These are phyloP conservation scores for Sphagnurus paluster DNA, from an alignment of 1,284 basidiomycete species.

Conservation along the genomic window DNA sequence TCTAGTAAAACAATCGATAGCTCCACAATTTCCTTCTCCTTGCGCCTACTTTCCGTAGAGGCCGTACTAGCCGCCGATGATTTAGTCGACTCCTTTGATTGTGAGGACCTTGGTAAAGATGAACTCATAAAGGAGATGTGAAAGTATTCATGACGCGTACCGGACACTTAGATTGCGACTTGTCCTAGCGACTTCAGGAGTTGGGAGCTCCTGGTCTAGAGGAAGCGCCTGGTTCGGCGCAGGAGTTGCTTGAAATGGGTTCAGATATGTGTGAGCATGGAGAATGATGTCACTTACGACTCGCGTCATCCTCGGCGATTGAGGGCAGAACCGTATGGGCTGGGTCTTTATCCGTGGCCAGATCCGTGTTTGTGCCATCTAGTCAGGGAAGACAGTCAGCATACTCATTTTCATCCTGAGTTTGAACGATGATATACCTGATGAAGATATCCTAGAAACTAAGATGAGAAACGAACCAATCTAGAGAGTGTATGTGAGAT, in stretches of 20 bases:
- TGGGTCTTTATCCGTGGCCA: background rate
- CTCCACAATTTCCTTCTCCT: slow-evolving; percentile 25
- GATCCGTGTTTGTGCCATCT: slow-evolving; percentile 3
- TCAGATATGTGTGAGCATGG: background rate
- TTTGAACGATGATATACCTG: background rate
- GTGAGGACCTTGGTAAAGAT: slow-evolving; percentile 10
- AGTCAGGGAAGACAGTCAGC: background rate
- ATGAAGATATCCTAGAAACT: slow-evolving; percentile 16
- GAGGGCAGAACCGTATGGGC: background rate
- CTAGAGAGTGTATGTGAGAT: slow-evolving; percentile 4
- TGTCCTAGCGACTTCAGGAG: slow-evolving; percentile 6
- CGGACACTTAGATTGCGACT: slow-evolving; percentile 15
- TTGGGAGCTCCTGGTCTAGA: slow-evolving; percentile 1
- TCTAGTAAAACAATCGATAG: slow-evolving; percentile 40
- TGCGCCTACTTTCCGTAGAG: slow-evolving; percentile 15
- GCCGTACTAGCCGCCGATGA: slow-evolving; percentile 15
- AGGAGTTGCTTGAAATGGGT: slow-evolving; percentile 7
- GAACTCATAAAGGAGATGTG: background rate
- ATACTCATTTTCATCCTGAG: background rate
- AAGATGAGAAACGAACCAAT: slow-evolving; percentile 3
- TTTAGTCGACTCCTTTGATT: slow-evolving; percentile 11
- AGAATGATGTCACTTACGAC: background rate
- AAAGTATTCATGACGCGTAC: slow-evolving; percentile 2
- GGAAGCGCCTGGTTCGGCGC: slow-evolving; percentile 4
- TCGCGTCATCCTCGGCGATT: slow-evolving; percentile 2